Conservation (phyloP, 768 basidiomycete genomes). For the Scleroderma bovista region DNA sequence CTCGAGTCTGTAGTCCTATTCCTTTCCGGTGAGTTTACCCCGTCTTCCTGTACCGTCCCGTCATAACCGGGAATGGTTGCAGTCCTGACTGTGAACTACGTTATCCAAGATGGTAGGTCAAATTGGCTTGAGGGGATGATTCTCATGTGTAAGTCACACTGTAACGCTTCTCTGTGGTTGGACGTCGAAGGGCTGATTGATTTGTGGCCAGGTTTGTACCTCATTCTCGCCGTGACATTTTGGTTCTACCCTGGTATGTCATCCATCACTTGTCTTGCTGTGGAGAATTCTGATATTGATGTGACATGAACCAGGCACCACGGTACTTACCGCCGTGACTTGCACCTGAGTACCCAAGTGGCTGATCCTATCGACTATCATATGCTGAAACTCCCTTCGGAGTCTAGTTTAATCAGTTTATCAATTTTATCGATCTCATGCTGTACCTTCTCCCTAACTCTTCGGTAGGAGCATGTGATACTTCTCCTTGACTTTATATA, state of each 20-base stretch:
- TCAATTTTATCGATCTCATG: too few species aligned
- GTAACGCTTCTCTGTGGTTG: neutral
- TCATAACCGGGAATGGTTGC: neutral
- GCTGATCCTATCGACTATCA: neutral
- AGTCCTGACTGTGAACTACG: conserved; percentile 83
- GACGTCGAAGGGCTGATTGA: neutral
- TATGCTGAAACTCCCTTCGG: too few species aligned
- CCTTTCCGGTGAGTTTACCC: conserved; percentile 16
- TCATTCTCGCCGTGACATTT: conserved; percentile 50
- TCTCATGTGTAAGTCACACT: conserved; percentile 49
- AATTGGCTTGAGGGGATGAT: conserved; percentile 92
- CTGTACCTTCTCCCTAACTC: too few species aligned
- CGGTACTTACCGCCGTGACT: too few species aligned
- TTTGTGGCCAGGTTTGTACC: conserved; percentile 38
- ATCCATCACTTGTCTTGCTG: neutral
- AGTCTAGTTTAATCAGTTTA: too few species aligned
- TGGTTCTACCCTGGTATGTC: conserved; percentile 47
- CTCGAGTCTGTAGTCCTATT: conserved; percentile 53
- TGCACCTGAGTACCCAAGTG: too few species aligned
- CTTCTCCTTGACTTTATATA: too few species aligned
- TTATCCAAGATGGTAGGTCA: conserved; percentile 79
- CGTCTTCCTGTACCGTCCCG: neutral
- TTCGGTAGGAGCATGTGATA: too few species aligned
- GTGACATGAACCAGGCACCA: neutral
- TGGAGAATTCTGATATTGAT: neutral